phyloP scores from a whole-genome alignment of 108 stramenopile species.

The Conticribra weissflogii region DNA sequence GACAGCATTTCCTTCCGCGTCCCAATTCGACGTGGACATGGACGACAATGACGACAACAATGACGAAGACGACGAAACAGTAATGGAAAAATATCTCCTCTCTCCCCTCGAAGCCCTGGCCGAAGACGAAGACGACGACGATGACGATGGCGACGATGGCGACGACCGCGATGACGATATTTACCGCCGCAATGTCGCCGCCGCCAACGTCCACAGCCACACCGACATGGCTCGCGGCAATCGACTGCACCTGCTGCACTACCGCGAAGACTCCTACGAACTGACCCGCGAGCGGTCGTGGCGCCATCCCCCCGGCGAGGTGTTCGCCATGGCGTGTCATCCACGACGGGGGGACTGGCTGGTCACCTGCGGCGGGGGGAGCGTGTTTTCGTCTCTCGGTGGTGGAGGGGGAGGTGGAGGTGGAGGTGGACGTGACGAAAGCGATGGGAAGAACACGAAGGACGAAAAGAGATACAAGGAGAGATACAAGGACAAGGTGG shows the following conservation, averaged over 20 bases:
- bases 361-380: conserved; percentile 55
- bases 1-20: no score
- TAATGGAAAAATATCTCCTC: not conserved
- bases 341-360: conserved; percentile 30
- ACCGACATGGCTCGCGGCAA: conserved; percentile 32
- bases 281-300: conserved; percentile 27
- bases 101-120: no score
- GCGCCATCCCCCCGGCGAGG: conserved; percentile 47
- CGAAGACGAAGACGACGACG: no score
- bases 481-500: conserved; percentile 14
- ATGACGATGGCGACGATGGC: conserved; percentile 4
- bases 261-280: conserved; percentile 55
- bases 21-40: no score
- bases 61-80: conserved; percentile 8
- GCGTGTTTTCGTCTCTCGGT: conserved; percentile 6
- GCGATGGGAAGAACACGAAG: not conserved
- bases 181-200: not conserved
- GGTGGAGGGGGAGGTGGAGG: not conserved
- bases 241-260: conserved; percentile 36
- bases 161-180: not conserved
- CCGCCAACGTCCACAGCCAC: not conserved
- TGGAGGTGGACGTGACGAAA: not conserved
- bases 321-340: conserved; percentile 43
- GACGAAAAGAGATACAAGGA: not conserved
- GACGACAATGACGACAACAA: conserved; percentile 8